Evolutionary conservation across 1,139 yeast genomes (phyloP).

Genomic region (Candida sp.): DNA sequence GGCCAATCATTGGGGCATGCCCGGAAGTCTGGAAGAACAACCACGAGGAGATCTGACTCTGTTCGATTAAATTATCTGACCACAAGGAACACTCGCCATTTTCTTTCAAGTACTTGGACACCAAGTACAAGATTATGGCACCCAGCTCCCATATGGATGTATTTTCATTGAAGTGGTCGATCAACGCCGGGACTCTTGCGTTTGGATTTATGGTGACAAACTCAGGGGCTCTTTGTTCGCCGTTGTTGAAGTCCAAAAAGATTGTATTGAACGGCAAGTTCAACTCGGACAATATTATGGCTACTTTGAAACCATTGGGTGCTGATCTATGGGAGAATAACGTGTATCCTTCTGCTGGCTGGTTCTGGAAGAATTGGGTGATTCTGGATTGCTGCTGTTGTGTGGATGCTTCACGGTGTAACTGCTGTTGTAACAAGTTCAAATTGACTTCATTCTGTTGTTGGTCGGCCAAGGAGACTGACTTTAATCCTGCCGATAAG

Average conservation of each 20-base stretch:
- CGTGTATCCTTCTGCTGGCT: constrained; percentile 85
- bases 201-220: constrained; percentile 92
- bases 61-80: constrained; percentile 81
- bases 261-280: constrained; percentile 82
- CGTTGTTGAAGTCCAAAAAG: constrained; percentile 84
- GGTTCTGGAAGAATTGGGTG: constrained; percentile 74
- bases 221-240: constrained; percentile 94
- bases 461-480: constrained; percentile 44
- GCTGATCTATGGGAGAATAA: constrained; percentile 92
- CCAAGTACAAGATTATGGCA: constrained; percentile 81
- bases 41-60: constrained; percentile 90
- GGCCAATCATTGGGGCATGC: constrained; percentile 98
- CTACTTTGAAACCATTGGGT: constrained; percentile 97
- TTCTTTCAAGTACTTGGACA: constrained; percentile 68
- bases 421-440: constrained; percentile 45
- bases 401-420: constrained; percentile 40
- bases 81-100: constrained; percentile 79
- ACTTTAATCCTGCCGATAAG: constrained; percentile 54
- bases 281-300: constrained; percentile 85
- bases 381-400: constrained; percentile 55
- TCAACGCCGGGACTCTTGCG: constrained; percentile 93
- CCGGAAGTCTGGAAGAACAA: constrained; percentile 95
- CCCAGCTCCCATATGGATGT: constrained; percentile 95
- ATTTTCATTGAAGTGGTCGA: constrained; percentile 84
- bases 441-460: constrained; percentile 47